Conservation (phyloP, 257 asterid genomes). For the Coffea canephora region DNA sequence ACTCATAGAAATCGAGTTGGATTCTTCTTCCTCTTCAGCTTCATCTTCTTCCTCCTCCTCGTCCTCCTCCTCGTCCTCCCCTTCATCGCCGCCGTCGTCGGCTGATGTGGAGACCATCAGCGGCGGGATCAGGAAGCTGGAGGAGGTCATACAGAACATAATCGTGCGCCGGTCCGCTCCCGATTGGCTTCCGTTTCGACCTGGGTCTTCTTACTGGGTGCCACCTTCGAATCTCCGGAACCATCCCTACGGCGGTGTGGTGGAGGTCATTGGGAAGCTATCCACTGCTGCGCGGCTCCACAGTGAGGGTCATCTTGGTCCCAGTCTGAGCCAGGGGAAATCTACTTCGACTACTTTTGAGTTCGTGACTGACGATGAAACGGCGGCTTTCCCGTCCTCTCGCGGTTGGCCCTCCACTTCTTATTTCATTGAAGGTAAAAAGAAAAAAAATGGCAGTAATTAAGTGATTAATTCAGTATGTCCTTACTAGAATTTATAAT, state of each 20-base stretch:
- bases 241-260: conserved; percentile 16
- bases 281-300: conserved; percentile 11
- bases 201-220: conserved; percentile 45
- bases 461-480: no score
- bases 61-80: not conserved
- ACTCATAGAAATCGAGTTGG: conserved; percentile 36
- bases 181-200: conserved; percentile 43
- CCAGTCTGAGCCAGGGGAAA: not conserved
- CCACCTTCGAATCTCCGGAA: conserved; percentile 25
- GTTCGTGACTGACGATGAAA: conserved; percentile 27
- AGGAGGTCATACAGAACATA: conserved; percentile 34
- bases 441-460: not conserved
- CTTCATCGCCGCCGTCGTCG: not conserved
- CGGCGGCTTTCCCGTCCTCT: conserved; percentile 17
- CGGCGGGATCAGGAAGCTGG: conserved; percentile 30
- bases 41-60: not conserved
- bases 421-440: conserved; percentile 32
- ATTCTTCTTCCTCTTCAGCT: conserved; percentile 19
- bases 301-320: not conserved
- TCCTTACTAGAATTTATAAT: not conserved
- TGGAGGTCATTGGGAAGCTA: conserved; percentile 33
- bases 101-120: conserved; percentile 17
- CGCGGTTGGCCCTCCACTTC: conserved; percentile 45
- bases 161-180: conserved; percentile 43
- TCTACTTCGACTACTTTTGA: conserved; percentile 1